A percentile compares a stretch with the other conserved stretches of the same genome.
Evolutionary conservation across 805 yeast species (phyloP).

Genomic region (Candida cerambycidarum): DNA sequence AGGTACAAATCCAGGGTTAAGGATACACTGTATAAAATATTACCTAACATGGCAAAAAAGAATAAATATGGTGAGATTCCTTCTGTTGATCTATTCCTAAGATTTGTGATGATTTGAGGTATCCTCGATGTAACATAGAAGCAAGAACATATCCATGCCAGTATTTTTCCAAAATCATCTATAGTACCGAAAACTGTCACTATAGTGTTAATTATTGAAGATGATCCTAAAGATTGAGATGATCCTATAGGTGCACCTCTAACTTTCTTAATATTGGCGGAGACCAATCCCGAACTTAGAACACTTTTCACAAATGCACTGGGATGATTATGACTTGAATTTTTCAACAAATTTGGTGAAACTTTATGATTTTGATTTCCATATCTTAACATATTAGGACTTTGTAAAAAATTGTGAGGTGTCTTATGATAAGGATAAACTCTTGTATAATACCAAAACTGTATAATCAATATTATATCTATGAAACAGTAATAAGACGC

Average conservation of each 20-base stretch:
- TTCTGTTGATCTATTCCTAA: constrained; percentile 26
- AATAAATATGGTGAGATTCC: constrained; percentile 37
- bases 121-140: constrained; percentile 32
- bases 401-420: constrained; percentile 38
- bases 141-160: constrained; percentile 34
- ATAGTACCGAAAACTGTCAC: not conserved
- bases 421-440: constrained; percentile 41
- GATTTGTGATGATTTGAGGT: constrained; percentile 39
- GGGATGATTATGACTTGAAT: constrained; percentile 13
- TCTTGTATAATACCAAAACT: constrained; percentile 67
- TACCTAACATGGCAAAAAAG: constrained; percentile 37
- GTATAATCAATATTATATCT: constrained; percentile 66
- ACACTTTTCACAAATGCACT: constrained; percentile 6
- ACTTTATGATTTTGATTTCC: not conserved
- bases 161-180: constrained; percentile 23
- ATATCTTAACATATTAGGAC: constrained; percentile 35
- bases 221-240: no score
- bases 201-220: not conserved
- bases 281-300: constrained; percentile 9
- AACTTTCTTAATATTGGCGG: constrained; percentile 9
- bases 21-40: constrained; percentile 34
- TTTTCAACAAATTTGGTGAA: constrained; percentile 10
- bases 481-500: constrained; percentile 73
- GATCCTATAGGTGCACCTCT: constrained; percentile 9
- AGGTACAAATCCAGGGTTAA: constrained; percentile 30